A percentile compares a stretch with the other conserved stretches of the same genome.
phyloP scores from a whole-genome alignment of 1,284 basidiomycete species.

The Irpex sp. region DNA sequence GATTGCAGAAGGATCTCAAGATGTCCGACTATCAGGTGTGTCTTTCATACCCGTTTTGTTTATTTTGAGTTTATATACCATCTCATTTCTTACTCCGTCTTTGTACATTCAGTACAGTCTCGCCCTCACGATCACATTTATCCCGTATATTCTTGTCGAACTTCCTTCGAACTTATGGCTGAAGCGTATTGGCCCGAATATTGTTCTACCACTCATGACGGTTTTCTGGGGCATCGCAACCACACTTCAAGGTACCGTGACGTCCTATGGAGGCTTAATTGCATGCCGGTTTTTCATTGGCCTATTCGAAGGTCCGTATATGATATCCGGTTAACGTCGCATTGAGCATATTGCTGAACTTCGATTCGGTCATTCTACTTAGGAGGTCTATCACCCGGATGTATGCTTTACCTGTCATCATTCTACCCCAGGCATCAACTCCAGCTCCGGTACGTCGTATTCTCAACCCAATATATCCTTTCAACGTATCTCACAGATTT shows the following conservation, averaged over 20 bases:
- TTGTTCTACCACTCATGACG: conserved; percentile 64
- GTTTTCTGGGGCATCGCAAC: conserved; percentile 66
- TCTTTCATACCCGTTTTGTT: not conserved
- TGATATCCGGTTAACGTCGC: not conserved
- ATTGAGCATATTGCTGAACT: not conserved
- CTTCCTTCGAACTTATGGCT: conserved; percentile 68
- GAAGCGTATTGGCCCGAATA: conserved; percentile 65
- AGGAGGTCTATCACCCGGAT: conserved; percentile 70
- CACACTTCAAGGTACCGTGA: conserved; percentile 62
- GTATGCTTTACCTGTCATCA: conserved; percentile 61
- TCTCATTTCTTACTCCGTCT: not conserved
- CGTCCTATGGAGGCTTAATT: conserved; percentile 59
- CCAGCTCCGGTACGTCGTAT: conserved; percentile 52
- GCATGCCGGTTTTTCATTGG: conserved; percentile 74
- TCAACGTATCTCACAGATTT: conserved; percentile 17
- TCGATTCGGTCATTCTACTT: not conserved
- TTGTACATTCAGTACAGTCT: conserved; percentile 49
- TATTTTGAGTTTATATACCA: not conserved
- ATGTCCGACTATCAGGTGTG: conserved; percentile 21
- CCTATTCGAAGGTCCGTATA: conserved; percentile 58
- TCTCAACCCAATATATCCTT: not conserved
- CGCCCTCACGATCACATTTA: conserved; percentile 33
- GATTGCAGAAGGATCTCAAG: conserved; percentile 11
- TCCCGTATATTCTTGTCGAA: conserved; percentile 68
- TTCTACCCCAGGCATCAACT: conserved; percentile 69